phyloP scores from a whole-genome alignment of 1,139 yeast species.

The Suhomyces atakaporum region DNA sequence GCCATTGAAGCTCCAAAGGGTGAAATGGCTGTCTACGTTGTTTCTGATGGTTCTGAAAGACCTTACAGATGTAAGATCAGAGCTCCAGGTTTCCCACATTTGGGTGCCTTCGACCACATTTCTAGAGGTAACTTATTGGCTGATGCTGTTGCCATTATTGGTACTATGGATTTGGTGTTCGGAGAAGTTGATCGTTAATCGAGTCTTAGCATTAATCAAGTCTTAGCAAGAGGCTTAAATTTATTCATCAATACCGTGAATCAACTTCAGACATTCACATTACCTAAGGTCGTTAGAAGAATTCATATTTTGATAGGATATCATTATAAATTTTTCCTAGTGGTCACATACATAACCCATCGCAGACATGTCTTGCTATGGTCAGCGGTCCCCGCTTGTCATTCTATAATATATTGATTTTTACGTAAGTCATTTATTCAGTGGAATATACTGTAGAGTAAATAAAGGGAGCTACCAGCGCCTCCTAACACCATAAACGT shows the following conservation, averaged over 20 bases:
- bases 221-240: background rate
- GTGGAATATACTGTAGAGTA: constrained; percentile 21
- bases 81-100: constrained; percentile 90
- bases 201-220: background rate
- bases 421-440: constrained; percentile 7
- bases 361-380: constrained; percentile 1
- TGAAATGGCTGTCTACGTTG: constrained; percentile 90
- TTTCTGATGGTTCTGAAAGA: constrained; percentile 86
- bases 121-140: constrained; percentile 86
- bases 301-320: no score
- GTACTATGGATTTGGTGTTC: constrained; percentile 93
- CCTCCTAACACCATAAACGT: constrained; percentile 31
- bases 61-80: constrained; percentile 92
- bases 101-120: constrained; percentile 85
- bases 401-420: constrained; percentile 10
- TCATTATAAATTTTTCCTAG: background rate
- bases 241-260: constrained; percentile 2
- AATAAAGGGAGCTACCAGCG: constrained; percentile 32
- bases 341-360: constrained; percentile 1
- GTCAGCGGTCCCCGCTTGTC: constrained; percentile 5
- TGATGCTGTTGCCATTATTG: constrained; percentile 91
- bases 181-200: constrained; percentile 87
- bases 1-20: constrained; percentile 96
- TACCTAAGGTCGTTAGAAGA: no score
- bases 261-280: background rate